A percentile compares a stretch with the other conserved stretches of the same genome.
phyloP scores from a whole-genome alignment of 768 basidiomycete species.

The Tylopilus cervinicoccineus region DNA sequence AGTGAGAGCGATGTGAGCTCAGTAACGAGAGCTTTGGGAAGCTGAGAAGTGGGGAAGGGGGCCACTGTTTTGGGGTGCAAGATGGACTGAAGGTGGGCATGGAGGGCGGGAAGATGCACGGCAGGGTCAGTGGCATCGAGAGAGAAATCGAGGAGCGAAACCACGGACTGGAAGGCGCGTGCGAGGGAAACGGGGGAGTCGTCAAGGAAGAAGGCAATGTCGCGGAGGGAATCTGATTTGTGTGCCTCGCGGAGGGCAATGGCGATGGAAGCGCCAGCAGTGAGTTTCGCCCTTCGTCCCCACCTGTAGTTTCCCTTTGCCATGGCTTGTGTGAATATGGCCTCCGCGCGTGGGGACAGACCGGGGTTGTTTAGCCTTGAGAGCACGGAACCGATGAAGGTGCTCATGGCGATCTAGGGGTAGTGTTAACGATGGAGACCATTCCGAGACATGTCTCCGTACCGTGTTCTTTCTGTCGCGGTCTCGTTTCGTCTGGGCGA shows the following conservation, averaged over 20 bases:
- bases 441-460: constrained; percentile 20
- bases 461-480: constrained; percentile 64
- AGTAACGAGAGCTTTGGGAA: constrained; percentile 31
- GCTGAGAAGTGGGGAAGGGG: constrained; percentile 22
- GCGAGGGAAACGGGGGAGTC: constrained; percentile 49
- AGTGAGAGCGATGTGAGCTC: constrained; percentile 40
- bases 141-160: constrained; percentile 50
- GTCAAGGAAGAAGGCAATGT: constrained; percentile 65
- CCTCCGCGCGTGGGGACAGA: constrained; percentile 59
- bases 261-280: constrained; percentile 65
- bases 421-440: constrained; percentile 10
- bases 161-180: constrained; percentile 51
- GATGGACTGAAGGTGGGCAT: constrained; percentile 45
- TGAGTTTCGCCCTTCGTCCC: constrained; percentile 68
- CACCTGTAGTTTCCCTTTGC: constrained; percentile 55
- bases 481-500: constrained; percentile 62
- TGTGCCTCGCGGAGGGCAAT: constrained; percentile 69
- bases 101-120: constrained; percentile 53
- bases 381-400: constrained; percentile 59
- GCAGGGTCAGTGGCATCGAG: constrained; percentile 55
- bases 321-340: constrained; percentile 69
- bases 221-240: constrained; percentile 61
- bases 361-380: constrained; percentile 56
- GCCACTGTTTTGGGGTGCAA: constrained; percentile 30
- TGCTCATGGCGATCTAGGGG: constrained; percentile 55